A percentile compares a stretch with the other conserved stretches of the same genome.
phyloP scores from a whole-genome alignment of 2,329 filamentous ascomycete genomes.

The Talaromyces albobiverticillius region DNA sequence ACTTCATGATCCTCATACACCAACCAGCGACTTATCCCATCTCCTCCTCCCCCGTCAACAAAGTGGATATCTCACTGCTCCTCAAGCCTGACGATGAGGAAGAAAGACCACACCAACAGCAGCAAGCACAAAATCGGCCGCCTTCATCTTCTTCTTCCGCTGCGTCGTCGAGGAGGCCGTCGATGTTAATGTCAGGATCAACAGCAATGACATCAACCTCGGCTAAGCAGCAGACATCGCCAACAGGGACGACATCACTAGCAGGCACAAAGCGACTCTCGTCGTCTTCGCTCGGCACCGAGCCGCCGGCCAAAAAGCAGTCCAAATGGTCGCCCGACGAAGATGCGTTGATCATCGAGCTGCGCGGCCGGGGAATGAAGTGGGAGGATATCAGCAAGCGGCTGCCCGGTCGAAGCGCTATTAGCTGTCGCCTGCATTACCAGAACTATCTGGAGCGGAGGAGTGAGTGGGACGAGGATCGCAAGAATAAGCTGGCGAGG shows the following conservation, averaged over 20 bases:
- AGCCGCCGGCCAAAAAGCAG: constrained; percentile 82
- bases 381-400: constrained; percentile 97
- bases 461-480: constrained; percentile 94
- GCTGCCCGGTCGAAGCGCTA: constrained; percentile 84
- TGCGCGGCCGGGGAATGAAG: constrained; percentile 89
- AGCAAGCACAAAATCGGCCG: constrained; percentile 16
- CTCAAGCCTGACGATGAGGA: constrained; percentile 61
- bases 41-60: constrained; percentile 50
- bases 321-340: constrained; percentile 96
- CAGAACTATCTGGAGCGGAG: constrained; percentile 94
- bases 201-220: constrained; percentile 22
- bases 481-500: constrained; percentile 92
- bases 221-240: constrained; percentile 4
- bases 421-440: constrained; percentile 91
- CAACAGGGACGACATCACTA: constrained; percentile 21
- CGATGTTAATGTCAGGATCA: constrained; percentile 19
- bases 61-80: constrained; percentile 92
- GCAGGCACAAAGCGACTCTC: constrained; percentile 42
- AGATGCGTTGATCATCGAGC: constrained; percentile 87
- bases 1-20: constrained; percentile 44
- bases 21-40: constrained; percentile 30
- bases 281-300: constrained; percentile 43
- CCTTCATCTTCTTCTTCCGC: constrained; percentile 28
- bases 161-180: constrained; percentile 6
- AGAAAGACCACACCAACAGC: constrained; percentile 20